Evolutionary conservation across 257 asterid species (phyloP), one percentile per base, ranked within the genome.

Genomic region (Craterostigma plantagineum): DNA sequence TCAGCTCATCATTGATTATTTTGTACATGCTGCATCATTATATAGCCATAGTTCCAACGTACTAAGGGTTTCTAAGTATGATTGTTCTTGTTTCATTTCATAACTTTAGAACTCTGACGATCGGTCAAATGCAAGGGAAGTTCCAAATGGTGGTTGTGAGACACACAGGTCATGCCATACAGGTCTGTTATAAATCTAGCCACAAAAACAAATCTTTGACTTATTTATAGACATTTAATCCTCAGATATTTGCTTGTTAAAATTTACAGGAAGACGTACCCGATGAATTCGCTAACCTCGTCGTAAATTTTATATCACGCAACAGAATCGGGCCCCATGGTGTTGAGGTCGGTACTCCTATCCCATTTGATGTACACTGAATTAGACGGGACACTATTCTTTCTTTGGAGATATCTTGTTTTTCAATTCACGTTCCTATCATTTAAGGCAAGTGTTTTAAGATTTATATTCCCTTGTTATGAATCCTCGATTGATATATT

Each of bases 111-210:
- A 53, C 95, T 58, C 93, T 87, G 50, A 87, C 92, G 13, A 87
- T 87, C 27, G 95, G 98, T 58, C 93, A 82, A 68, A 76, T 82
- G 93, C 95, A 82, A 79, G 98, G 98, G 10, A 87, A 82, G 68
- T 87, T 79, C 58, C 98, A 82, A 70, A 82, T 81, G 98, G 90
- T 82, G 38, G 92, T 87, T 0, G 92, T 90, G 51, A 64, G 92
- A 54, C 92, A 82, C 60, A 79, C 95, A 3, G 98, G 95, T 48
- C 98, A 90, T 62, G 93, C 93, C 53, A 90, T 90, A 62, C 98
- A 90, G 92, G 98, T 86, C 18, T 52, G 10, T 18, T 48, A n/a
- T n/a, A 14, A 30, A 34, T 12, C 10, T 46, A 11, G 7, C 33
- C 10, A 41, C n/a, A n/a, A 5, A 11, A 11, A 11, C 18, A n/a